Evolutionary conservation across 306 rosid genomes (phyloP).

Genomic region (Sicyos baderoa): DNA sequence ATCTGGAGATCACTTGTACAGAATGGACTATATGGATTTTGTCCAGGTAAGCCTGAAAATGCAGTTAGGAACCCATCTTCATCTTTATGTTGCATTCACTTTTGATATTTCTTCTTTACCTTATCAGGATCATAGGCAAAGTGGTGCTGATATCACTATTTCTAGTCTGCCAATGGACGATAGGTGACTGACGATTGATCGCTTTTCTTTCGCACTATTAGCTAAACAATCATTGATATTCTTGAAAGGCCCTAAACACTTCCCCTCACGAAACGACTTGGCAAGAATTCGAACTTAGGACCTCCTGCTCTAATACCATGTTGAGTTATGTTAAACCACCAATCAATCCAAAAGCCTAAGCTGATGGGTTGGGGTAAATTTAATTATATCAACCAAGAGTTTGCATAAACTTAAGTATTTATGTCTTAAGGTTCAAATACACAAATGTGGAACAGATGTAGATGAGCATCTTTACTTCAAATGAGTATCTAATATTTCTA

Average conservation of each 20-base stretch:
- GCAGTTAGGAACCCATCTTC: conserved; percentile 1
- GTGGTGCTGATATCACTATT: conserved; percentile 85
- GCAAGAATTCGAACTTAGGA: too few relatives aligned
- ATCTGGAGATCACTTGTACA: conserved; percentile 84
- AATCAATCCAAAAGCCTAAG: too few relatives aligned
- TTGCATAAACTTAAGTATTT: background rate
- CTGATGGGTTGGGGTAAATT: too few relatives aligned
- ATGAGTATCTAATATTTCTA: background rate
- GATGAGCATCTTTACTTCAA: background rate
- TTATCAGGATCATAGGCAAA: conserved; percentile 69
- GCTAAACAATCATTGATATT: background rate
- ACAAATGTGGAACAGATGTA: background rate
- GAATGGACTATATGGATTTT: conserved; percentile 93
- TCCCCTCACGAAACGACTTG: too few relatives aligned
- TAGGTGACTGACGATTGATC: conserved; percentile 39
- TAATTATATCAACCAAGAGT: too few relatives aligned
- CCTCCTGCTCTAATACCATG: too few relatives aligned
- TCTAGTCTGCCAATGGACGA: conserved; percentile 89
- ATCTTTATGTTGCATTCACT: conserved; percentile 1
- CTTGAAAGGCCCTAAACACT: background rate
- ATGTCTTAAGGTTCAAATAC: background rate
- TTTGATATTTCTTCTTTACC: conserved; percentile 23
- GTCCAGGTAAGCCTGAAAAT: conserved; percentile 52
- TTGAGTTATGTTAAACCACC: too few relatives aligned
- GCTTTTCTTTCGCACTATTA: background rate